These are phyloP conservation scores for Benincasa hispida DNA, from an alignment of 306 rosid species.

Conservation along the genomic window DNA sequence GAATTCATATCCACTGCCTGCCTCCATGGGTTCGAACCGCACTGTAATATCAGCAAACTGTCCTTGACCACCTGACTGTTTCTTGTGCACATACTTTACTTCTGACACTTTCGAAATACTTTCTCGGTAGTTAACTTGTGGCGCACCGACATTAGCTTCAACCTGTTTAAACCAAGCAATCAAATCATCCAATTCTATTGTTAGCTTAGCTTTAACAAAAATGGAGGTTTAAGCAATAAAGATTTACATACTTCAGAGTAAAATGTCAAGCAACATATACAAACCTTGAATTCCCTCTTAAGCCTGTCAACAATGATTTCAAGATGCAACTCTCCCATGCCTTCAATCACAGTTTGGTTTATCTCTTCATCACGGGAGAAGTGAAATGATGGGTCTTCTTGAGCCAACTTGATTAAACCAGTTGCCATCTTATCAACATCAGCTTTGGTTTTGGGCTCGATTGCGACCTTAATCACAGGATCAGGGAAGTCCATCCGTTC, in stretches of 20 bases:
- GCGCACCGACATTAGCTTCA: slow-evolving; percentile 97
- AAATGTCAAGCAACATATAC: slow-evolving; percentile 7
- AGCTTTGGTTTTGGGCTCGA: slow-evolving; percentile 98
- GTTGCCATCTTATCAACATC: slow-evolving; percentile 87
- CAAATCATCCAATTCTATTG: background rate
- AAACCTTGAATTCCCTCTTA: slow-evolving; percentile 91
- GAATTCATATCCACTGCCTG: slow-evolving; percentile 86
- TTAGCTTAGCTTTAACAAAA: background rate
- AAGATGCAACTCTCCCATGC: slow-evolving; percentile 99
- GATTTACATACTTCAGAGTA: background rate
- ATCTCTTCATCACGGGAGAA: slow-evolving; percentile 95
- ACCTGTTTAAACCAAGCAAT: slow-evolving; percentile 38
- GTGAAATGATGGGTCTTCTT: slow-evolving; percentile 97
- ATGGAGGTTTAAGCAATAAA: background rate
- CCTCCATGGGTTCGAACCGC: slow-evolving; percentile 84
- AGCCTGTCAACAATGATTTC: slow-evolving; percentile 94
- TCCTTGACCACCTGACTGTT: slow-evolving; percentile 98
- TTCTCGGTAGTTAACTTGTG: slow-evolving; percentile 96
- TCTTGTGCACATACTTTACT: slow-evolving; percentile 85
- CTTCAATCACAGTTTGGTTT: slow-evolving; percentile 96
- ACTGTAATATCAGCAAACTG: slow-evolving; percentile 89
- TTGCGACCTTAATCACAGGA: slow-evolving; percentile 96
- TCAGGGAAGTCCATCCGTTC: slow-evolving; percentile 99
- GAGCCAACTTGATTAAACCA: slow-evolving; percentile 90
- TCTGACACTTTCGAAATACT: slow-evolving; percentile 67